Evolutionary conservation across 768 basidiomycete genomes (phyloP), one percentile per base, ranked within the genome.

Genomic region (Cubamyces lactineus): DNA sequence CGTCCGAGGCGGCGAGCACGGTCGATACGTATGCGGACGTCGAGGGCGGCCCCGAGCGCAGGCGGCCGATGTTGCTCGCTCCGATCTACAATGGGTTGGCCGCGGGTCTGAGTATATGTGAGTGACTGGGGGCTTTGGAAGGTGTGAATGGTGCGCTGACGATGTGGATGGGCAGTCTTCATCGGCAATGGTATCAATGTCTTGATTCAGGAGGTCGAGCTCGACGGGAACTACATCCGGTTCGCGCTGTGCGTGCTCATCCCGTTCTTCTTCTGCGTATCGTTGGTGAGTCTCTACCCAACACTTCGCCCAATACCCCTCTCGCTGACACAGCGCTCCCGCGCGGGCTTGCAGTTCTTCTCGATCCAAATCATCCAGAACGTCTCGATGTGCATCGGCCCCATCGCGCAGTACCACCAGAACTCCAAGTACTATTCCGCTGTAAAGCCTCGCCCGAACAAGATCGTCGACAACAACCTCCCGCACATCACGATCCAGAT

Each of bases 101-200:
- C 2, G 73, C 71, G 9, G 76, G 70, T 2, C 59, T 76, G 66
- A 69, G 71, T 12, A 57, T 75, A 16, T 66, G 75, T 75, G 62
- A 58, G 75, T 69, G 3, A 8, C 2, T 16, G 2, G 1, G 23
- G 17, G n/a, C 19, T 7, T 46, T 0, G 6, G 13, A n/a, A 2
- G 47, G 2, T 23, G 41, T 15, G 40, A 24, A 17, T 43, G 24
- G 16, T 15, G 42, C 45, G 17, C 43, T 48, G 56, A 64, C 54
- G 40, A 47, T 13, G 59, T 79, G 4, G 51, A 21, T 16, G 74
- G 28, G 5, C 82, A 66, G 84, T 87, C 39, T 89, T 90, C 68
- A 78, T 88, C 13, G 85, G 86, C 0, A 87, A 84, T 67, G 86
- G 85, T 49, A 47, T 88, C 67, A 85, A 84, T 63, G 83, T 81